Evolutionary conservation across 768 basidiomycete genomes (phyloP).

Genomic region (Kwoniella botswanensis): DNA sequence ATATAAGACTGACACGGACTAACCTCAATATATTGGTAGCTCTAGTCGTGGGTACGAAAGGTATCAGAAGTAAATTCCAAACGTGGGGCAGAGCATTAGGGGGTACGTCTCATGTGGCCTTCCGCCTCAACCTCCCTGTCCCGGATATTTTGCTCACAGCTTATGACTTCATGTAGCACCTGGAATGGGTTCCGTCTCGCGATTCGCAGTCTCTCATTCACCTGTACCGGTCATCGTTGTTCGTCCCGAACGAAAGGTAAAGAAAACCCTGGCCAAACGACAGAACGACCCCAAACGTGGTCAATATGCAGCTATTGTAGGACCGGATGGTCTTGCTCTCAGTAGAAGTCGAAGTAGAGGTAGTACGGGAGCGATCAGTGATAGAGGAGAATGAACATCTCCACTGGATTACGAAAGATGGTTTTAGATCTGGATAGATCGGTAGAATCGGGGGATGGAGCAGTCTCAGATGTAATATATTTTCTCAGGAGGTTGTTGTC

Average conservation of each 20-base stretch:
- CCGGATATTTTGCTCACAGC: conserved; percentile 3
- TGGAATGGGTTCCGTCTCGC: conserved; percentile 69
- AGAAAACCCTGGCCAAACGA: conserved; percentile 82
- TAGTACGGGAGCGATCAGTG: conserved; percentile 40
- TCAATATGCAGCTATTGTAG: conserved; percentile 56
- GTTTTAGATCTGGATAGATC: background rate
- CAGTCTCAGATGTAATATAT: background rate
- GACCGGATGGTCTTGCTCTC: conserved; percentile 47
- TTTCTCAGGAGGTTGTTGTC: background rate
- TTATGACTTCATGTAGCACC: conserved; percentile 52
- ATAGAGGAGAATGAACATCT: conserved; percentile 7
- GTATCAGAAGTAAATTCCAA: conserved; percentile 66
- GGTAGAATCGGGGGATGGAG: background rate
- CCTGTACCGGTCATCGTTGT: conserved; percentile 97
- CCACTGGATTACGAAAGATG: no score
- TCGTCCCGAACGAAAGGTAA: conserved; percentile 79
- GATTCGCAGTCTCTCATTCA: conserved; percentile 80
- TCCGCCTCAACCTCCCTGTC: background rate
- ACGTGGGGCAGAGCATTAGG: conserved; percentile 65
- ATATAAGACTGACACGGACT: background rate
- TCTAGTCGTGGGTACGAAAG: conserved; percentile 89
- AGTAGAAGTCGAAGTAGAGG: conserved; percentile 49
- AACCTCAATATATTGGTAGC: conserved; percentile 51
- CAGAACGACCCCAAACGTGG: conserved; percentile 87
- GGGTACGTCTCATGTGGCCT: conserved; percentile 29